Base-by-base conservation (phyloP, 1,139 yeast species). In the Kodamaea plutei region DNA sequence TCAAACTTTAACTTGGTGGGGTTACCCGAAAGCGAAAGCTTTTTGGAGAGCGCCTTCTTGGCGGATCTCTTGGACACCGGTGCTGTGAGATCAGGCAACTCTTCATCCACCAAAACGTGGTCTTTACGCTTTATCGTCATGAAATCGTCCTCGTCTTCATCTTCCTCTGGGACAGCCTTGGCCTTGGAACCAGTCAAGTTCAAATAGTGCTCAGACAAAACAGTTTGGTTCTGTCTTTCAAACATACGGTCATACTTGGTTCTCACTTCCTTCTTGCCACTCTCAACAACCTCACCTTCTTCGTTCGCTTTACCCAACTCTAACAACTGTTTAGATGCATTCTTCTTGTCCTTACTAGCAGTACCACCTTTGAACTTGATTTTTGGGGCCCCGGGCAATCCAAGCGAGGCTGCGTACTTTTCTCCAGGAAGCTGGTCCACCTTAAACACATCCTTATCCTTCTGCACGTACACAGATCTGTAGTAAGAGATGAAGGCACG, bases 211-310 rank as follows among this genome's bases (percentile, higher is more conserved):
- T 88, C 93, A 22, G 96, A 83, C 36, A 93, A 65, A 19, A 91
- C 95, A 29, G 84, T 84, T 62, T 93, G 98, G 56, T 91, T 93
- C 57, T 84, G 73, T 55, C 99, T 76, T 52, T 85, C 95, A 61
- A 93, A 93, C 95, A 91, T 89, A 44, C 93, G 76, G 57, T 93
- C 98, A 52, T 87, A 87, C 54, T 84, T 91, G 8, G 97, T 91
- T 48, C 89, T 75, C 2, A 77, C 80, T 4, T 41, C 47, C 9
- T 50, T 51, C 9, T 54, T 56, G 7, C 17, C 18, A 5, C n/a
- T 32, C 10, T 45, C 55, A 4, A 57, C 62, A 5, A 60, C 29
- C 34, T 82, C 89, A 28, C 89, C 91, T 38, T 81, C 79, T 8
- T 76, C 87, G 41, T 80, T 73, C 4, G 81, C 68, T 41, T 73